Conservation (phyloP, 2,329 filamentous ascomycete species). For the Phialemoniopsis sp. region DNA sequence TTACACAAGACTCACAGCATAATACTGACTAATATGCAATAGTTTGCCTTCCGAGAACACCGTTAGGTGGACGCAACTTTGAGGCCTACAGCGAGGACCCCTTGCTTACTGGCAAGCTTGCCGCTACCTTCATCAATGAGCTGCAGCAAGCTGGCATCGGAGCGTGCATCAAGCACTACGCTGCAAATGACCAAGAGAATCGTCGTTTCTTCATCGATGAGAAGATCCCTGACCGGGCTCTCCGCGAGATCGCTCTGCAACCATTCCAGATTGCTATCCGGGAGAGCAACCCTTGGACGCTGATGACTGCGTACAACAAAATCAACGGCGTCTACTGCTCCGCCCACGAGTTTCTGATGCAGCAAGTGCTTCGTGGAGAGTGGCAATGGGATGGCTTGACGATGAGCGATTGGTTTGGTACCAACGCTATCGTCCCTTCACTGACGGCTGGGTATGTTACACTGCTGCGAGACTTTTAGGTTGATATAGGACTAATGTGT, state of each 20-base stretch:
- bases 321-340: conserved; percentile 31
- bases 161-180: conserved; percentile 33
- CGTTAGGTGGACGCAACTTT: conserved; percentile 36
- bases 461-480: too few relatives aligned
- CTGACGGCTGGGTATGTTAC: conserved; percentile 1
- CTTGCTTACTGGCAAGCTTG: conserved; percentile 33
- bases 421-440: conserved; percentile 12
- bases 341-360: conserved; percentile 25
- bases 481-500: conserved; percentile 3
- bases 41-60: conserved; percentile 37
- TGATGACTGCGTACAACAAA: conserved; percentile 34
- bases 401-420: conserved; percentile 30
- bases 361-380: conserved; percentile 26
- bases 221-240: conserved; percentile 26
- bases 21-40: conserved; percentile 16
- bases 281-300: conserved; percentile 23
- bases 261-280: conserved; percentile 30
- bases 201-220: conserved; percentile 25
- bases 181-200: conserved; percentile 32
- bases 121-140: conserved; percentile 32
- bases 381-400: conserved; percentile 30
- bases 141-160: conserved; percentile 28
- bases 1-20: too few relatives aligned
- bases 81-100: conserved; percentile 39
- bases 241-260: conserved; percentile 30